Conservation (phyloP, 257 asterid species). For the Gentiana straminea region DNA sequence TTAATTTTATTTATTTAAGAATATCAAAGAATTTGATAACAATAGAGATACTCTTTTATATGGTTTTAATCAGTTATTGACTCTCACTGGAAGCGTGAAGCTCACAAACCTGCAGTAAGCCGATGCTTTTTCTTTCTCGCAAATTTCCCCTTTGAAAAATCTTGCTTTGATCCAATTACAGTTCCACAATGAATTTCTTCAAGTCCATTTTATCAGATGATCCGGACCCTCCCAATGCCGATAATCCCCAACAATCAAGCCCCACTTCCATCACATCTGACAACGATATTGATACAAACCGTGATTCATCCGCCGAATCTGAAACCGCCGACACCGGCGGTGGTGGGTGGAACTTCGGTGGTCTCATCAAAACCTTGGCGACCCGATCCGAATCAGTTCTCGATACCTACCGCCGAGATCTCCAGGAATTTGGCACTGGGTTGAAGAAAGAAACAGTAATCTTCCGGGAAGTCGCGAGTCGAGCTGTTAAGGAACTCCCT, state of each 20-base stretch:
- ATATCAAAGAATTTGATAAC: too few relatives aligned
- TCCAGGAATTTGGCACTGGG: slow-evolving; percentile 70
- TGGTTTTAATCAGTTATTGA: too few relatives aligned
- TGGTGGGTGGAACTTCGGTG: slow-evolving; percentile 65
- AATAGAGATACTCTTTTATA: too few relatives aligned
- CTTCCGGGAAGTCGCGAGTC: slow-evolving; percentile 67
- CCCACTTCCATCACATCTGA: slow-evolving; percentile 15
- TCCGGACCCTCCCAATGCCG: slow-evolving; percentile 34
- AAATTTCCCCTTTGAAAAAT: neutral
- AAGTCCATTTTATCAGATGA: slow-evolving; percentile 71
- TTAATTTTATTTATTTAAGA: too few relatives aligned
- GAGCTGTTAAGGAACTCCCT: slow-evolving; percentile 95
- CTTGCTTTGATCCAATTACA: neutral
- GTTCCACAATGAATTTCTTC: slow-evolving; percentile 59
- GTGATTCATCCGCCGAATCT: neutral
- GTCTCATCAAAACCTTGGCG: slow-evolving; percentile 43
- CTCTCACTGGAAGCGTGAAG: too few relatives aligned
- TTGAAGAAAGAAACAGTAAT: slow-evolving; percentile 62
- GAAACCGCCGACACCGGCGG: slow-evolving; percentile 5
- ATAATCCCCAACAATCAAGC: slow-evolving; percentile 17
- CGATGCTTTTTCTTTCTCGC: neutral
- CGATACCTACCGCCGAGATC: slow-evolving; percentile 68
- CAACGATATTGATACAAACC: slow-evolving; percentile 7
- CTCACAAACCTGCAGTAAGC: too few relatives aligned
- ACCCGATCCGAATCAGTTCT: slow-evolving; percentile 69